These are phyloP conservation scores for Conringia planisiliqua DNA, from an alignment of 345 rosid species.

Conservation along the genomic window DNA sequence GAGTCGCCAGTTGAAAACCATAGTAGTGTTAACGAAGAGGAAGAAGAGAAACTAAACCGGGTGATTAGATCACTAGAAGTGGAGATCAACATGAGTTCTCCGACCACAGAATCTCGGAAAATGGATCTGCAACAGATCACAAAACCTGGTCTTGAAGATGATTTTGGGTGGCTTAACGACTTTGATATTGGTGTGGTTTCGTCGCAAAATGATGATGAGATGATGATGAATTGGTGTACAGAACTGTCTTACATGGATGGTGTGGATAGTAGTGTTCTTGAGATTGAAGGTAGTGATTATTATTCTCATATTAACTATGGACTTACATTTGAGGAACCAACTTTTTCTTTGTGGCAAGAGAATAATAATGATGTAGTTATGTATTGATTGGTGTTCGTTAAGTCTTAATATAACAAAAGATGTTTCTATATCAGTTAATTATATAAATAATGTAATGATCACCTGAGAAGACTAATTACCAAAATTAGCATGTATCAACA, in stretches of 20 bases:
- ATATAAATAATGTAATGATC: background rate
- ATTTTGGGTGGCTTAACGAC: slow-evolving; percentile 23
- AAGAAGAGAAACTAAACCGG: slow-evolving; percentile 41
- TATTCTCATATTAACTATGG: slow-evolving; percentile 37
- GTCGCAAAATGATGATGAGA: slow-evolving; percentile 39
- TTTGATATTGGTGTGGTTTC: slow-evolving; percentile 37
- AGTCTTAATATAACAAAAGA: slow-evolving; percentile 1
- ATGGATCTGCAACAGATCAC: slow-evolving; percentile 3
- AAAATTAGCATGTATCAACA: background rate
- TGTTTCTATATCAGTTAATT: slow-evolving; percentile 1
- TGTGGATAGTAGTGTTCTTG: slow-evolving; percentile 26
- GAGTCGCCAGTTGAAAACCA: slow-evolving; percentile 35
- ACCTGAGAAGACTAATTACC: background rate
- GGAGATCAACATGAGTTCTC: slow-evolving; percentile 40
- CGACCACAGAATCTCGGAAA: background rate
- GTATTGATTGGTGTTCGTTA: slow-evolving; percentile 12
- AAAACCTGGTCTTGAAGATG: background rate
- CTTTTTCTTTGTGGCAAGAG: slow-evolving; percentile 45
- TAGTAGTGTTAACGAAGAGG: slow-evolving; percentile 26
- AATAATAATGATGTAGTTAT: slow-evolving; percentile 25
- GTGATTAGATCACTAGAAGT: slow-evolving; percentile 51
- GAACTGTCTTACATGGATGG: slow-evolving; percentile 37
- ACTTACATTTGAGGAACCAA: slow-evolving; percentile 37
- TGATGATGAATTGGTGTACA: slow-evolving; percentile 45
- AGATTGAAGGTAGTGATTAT: slow-evolving; percentile 33